Conservation (phyloP, 352 stramenopile genomes). For the Globisporangium iwayamae region DNA sequence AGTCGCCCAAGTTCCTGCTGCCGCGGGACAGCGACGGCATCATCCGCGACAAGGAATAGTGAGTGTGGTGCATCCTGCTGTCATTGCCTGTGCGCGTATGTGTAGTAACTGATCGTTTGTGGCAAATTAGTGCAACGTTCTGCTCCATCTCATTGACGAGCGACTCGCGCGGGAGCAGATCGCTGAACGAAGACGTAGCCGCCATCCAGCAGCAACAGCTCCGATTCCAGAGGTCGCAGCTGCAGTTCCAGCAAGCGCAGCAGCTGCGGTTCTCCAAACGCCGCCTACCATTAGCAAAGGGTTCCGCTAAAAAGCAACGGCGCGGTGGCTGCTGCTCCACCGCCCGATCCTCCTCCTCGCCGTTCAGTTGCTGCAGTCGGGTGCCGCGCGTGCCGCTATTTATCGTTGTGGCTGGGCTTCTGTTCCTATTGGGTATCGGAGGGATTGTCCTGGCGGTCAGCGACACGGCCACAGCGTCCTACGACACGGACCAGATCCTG, state of each 20-base stretch:
- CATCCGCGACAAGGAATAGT: conserved; percentile 31
- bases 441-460: conserved; percentile 31
- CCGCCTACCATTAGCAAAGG: conserved; percentile 5
- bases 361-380: background rate
- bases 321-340: background rate
- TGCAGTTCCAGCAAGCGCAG: conserved; percentile 23
- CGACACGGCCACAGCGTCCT: conserved; percentile 14
- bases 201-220: conserved; percentile 11
- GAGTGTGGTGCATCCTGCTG: conserved; percentile 11
- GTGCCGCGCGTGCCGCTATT: conserved; percentile 20
- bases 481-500: conserved; percentile 56
- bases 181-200: conserved; percentile 33
- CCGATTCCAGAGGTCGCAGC: background rate
- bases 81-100: conserved; percentile 8
- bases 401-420: conserved; percentile 27
- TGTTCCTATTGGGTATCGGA: conserved; percentile 35
- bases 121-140: conserved; percentile 22
- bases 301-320: background rate
- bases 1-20: conserved; percentile 9
- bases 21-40: conserved; percentile 4
- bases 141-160: conserved; percentile 62
- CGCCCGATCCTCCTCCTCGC: background rate
- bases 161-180: conserved; percentile 36
- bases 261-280: conserved; percentile 11
- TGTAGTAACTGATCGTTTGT: background rate